These are phyloP conservation scores for Diplodia seriata DNA, from an alignment of 2,329 filamentous ascomycete genomes.

Conservation along the genomic window DNA sequence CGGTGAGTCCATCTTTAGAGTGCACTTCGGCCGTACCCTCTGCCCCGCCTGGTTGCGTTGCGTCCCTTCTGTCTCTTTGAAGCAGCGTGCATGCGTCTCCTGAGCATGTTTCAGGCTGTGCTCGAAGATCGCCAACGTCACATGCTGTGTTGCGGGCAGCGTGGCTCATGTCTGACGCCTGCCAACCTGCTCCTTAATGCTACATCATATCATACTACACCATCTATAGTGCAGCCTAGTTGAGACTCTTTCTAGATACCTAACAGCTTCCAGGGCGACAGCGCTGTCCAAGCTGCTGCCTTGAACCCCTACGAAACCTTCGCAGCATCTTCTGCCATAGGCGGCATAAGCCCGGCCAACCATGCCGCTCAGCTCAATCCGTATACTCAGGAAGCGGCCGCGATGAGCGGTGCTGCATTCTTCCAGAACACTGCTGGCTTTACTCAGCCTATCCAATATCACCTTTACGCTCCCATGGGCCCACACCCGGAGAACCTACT, in stretches of 20 bases:
- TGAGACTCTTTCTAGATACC: not conserved
- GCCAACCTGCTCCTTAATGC: not conserved
- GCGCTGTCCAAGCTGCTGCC: constrained; percentile 39
- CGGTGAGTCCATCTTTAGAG: constrained; percentile 49
- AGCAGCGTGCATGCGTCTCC: constrained; percentile 1
- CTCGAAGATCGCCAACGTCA: not conserved
- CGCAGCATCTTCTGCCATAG: constrained; percentile 45
- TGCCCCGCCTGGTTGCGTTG: not conserved
- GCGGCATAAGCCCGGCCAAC: constrained; percentile 45
- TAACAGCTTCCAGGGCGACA: constrained; percentile 43
- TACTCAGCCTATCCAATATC: constrained; percentile 72
- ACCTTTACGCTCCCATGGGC: constrained; percentile 88
- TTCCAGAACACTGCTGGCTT: constrained; percentile 67
- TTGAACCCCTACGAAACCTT: constrained; percentile 55
- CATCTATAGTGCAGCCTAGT: not conserved
- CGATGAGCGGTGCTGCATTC: constrained; percentile 68
- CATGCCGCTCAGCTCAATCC: constrained; percentile 61
- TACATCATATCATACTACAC: not conserved
- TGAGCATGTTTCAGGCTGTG: constrained; percentile 27
- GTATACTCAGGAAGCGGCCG: constrained; percentile 75
- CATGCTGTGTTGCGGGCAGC: not conserved
- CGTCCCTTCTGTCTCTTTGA: not conserved
- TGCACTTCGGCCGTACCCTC: constrained; percentile 15
- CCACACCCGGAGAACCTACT: constrained; percentile 81
- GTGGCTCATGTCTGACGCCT: not conserved